Base-by-base conservation (phyloP, 805 yeast genomes). In the Wickerhamomyces bovis region DNA sequence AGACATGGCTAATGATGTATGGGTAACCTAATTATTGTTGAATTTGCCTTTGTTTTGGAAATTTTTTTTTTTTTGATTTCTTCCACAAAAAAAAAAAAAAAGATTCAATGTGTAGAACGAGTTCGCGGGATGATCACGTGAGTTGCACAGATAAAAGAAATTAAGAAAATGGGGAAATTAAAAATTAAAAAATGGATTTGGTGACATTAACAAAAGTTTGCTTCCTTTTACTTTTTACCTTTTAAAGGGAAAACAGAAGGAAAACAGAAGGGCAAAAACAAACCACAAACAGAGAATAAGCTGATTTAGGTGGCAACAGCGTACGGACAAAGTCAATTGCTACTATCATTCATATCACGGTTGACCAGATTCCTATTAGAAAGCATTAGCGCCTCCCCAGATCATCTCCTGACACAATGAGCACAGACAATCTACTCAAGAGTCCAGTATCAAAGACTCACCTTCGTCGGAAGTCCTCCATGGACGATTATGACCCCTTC, bases 401-500 rank as follows among this genome's bases (percentile, higher is more conserved):
- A n/a, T n/a, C n/a, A n/a, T n/a, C 11, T 25, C 12, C 28, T 9
- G 11, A 10, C 6, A 33, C 12, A 18, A 33, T 33, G 38, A 33
- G 38, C 21, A 33, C 38, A 16, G 21, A 33, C 21, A 33, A 33
- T 8, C 6, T 19, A 10, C 38, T 19, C 4, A 19, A 33, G 21
- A 33, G 13, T 16, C 20, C 19, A 16, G 21, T 18, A 4, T 10
- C 21, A 7, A 36, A 36, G n/a, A 20, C 16, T 6, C 48, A 45
- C 16, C n/a, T 35, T 9, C 53, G 60, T 42, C 48, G 61, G 15
- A 57, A 44, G 46, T 60, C 64, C 2, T 57, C 64, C 4, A 40
- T 49, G 26, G 64, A 58, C n/a, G 62, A 58, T 12, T 48, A 49
- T 46, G 55, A 83, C 58, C 94, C 94, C 0, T 82, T 71, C 52